A percentile compares a stretch with the other conserved stretches of the same genome.
phyloP scores from a whole-genome alignment of 2,329 filamentous ascomycete species.

The Madurella mycetomatis region DNA sequence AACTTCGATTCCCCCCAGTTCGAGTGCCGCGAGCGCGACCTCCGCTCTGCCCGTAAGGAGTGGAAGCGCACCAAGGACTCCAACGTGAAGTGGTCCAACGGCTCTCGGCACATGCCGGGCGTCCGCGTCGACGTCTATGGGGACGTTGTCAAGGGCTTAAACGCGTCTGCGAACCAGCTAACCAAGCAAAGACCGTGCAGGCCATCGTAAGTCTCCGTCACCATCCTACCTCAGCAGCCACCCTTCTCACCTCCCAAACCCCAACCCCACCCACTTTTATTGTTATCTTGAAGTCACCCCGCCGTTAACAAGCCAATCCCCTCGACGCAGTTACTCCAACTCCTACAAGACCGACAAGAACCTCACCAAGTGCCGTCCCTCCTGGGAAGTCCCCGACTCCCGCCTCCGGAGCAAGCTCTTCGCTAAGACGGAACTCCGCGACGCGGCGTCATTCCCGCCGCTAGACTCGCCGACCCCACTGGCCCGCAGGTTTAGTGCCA shows the following conservation, averaged over 20 bases:
- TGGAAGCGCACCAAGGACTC: slow-evolving; percentile 43
- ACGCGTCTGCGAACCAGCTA: slow-evolving; percentile 30
- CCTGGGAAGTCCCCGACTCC: slow-evolving; percentile 25
- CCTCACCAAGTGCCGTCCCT: slow-evolving; percentile 35
- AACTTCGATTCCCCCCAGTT: slow-evolving; percentile 27
- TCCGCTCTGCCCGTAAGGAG: slow-evolving; percentile 41
- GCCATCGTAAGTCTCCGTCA: slow-evolving; percentile 1
- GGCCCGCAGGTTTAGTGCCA: too few relatives aligned
- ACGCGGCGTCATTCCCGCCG: slow-evolving; percentile 13
- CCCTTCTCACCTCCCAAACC: too few relatives aligned
- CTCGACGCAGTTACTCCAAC: slow-evolving; percentile 3
- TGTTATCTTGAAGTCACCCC: too few relatives aligned
- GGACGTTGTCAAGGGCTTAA: slow-evolving; percentile 15
- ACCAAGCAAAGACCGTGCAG: slow-evolving; percentile 35
- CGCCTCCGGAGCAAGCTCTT: slow-evolving; percentile 34
- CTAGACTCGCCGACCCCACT: too few relatives aligned
- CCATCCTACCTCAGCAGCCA: background rate
- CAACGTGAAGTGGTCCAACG: slow-evolving; percentile 39
- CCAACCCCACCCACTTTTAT: too few relatives aligned
- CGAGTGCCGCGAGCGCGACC: slow-evolving; percentile 42
- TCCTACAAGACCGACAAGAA: slow-evolving; percentile 29
- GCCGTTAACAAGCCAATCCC: background rate
- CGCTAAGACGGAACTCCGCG: slow-evolving; percentile 34
- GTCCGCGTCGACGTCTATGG: slow-evolving; percentile 17
- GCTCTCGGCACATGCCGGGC: slow-evolving; percentile 32